phyloP scores from a whole-genome alignment of 306 rosid genomes.

The Gastrolobium bilobum region DNA sequence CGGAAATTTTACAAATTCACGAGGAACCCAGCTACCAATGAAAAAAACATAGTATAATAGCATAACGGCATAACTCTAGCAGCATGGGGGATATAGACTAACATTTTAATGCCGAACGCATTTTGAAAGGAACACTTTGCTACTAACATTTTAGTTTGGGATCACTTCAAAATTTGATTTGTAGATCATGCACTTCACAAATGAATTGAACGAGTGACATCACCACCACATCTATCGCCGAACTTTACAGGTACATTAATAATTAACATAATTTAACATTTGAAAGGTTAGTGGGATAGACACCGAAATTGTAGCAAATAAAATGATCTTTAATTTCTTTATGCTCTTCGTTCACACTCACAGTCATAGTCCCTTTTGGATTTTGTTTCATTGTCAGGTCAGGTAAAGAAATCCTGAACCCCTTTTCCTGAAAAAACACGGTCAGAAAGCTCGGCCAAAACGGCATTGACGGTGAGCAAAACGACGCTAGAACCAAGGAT shows the following conservation, averaged over 20 bases:
- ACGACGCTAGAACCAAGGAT: conserved; percentile 90
- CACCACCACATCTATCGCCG: background rate
- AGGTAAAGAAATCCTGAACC: conserved; percentile 81
- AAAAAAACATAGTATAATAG: no score
- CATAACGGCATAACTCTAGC: no score
- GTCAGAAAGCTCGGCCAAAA: conserved; percentile 85
- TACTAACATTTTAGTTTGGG: conserved; percentile 5
- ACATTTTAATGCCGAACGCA: no score
- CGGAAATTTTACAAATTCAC: no score
- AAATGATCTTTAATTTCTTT: background rate
- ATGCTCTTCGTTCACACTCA: background rate
- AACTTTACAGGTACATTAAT: background rate
- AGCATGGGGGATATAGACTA: no score
- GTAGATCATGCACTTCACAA: conserved; percentile 12
- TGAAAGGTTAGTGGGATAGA: conserved; percentile 14
- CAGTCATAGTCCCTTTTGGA: background rate
- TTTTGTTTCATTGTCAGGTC: conserved; percentile 39
- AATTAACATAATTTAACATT: background rate
- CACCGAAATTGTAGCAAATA: conserved; percentile 5
- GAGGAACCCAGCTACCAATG: no score
- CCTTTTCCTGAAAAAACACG: conserved; percentile 78
- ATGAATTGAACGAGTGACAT: background rate
- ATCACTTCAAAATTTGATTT: background rate
- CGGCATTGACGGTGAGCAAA: conserved; percentile 84
- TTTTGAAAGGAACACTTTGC: no score